Evolutionary conservation across 83 land plant genomes (phyloP), one percentile per base, ranked within the genome.

Genomic region (Thuja plicata): DNA sequence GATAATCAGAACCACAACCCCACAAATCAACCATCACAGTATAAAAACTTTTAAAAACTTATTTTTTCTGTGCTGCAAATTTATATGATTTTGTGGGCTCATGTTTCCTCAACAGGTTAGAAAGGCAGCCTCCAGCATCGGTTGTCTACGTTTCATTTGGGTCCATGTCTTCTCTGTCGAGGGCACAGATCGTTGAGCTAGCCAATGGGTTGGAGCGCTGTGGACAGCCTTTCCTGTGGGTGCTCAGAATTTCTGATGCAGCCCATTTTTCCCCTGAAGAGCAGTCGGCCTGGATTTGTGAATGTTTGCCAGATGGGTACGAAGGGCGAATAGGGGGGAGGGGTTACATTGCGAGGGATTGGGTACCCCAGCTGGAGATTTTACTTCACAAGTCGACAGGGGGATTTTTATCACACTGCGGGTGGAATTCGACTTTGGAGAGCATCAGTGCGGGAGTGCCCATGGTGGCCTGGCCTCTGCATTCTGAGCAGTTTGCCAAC

Each of bases 141-240:
- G 96, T 94, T 12, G 52, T 94, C 5, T 94, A 55, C 90, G 91
- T 94, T 41, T 92, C 90, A 3, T 94, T 94, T 85, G 95, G 95
- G 9, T 91, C 94, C 88, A 90, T 89, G 5, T 95, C 93, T 16
- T 90, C 93, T 10, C 88, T 94, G 12, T 71, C 94, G 62, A 24
- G 16, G 35, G 91, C 84, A 50, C 94, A 94, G 87, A 30, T 90
- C 43, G 30, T 5, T 3, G 95, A 94, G 90, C 77, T 94, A 55
- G 95, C 95, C 0, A 19, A 48, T 0, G 94, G 94, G 15, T 57
- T 94, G 84, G 94, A 94, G 87, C 16, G 27, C 88, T 90, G 94
- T 54, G 90, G 89, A 73, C 94, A 92, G 73, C 89, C 19, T 66
- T 88, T 88, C 89, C 89, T 50, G 19, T 89, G 41, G 89, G 43